A percentile compares a stretch with the other conserved stretches of the same genome.
Evolutionary conservation across 345 rosid species (phyloP).

Genomic region (Hypericum perforatum): DNA sequence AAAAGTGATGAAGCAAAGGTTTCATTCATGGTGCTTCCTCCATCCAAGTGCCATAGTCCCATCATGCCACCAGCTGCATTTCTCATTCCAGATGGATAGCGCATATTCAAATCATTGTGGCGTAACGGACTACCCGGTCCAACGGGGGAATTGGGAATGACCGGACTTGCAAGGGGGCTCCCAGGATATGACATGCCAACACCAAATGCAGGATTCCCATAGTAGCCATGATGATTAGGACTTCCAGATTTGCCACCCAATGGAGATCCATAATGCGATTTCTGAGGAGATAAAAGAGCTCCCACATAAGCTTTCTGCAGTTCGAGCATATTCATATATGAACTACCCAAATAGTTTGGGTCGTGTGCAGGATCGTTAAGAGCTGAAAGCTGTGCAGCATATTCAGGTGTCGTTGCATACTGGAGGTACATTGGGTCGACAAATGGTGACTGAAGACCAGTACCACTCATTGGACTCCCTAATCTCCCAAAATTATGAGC

Average conservation of each 20-base stretch:
- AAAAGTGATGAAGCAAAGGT: conserved; percentile 52
- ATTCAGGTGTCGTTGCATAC: conserved; percentile 43
- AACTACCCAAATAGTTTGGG: conserved; percentile 37
- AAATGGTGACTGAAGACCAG: conserved; percentile 41
- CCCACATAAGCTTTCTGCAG: conserved; percentile 59
- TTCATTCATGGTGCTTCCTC: conserved; percentile 31
- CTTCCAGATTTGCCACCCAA: conserved; percentile 39
- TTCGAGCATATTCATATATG: conserved; percentile 50
- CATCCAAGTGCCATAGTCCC: conserved; percentile 56
- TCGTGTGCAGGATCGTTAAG: conserved; percentile 41
- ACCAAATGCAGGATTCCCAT: conserved; percentile 48
- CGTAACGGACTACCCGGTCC: conserved; percentile 51
- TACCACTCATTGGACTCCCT: conserved; percentile 37
- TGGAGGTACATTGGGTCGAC: conserved; percentile 60
- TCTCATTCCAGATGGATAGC: conserved; percentile 40
- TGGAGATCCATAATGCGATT: conserved; percentile 44
- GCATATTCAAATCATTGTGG: conserved; percentile 43
- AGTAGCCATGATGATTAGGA: conserved; percentile 49
- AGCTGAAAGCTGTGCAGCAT: conserved; percentile 35
- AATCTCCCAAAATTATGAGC: conserved; percentile 33
- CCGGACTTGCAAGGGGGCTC: conserved; percentile 22
- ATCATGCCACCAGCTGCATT: conserved; percentile 41
- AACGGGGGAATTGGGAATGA: conserved; percentile 42
- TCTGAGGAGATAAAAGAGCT: conserved; percentile 39
- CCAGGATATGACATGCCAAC: conserved; percentile 56